Evolutionary conservation across 495 filamentous ascomycete genomes (phyloP).

Genomic region (Talaromyces wortmannii): DNA sequence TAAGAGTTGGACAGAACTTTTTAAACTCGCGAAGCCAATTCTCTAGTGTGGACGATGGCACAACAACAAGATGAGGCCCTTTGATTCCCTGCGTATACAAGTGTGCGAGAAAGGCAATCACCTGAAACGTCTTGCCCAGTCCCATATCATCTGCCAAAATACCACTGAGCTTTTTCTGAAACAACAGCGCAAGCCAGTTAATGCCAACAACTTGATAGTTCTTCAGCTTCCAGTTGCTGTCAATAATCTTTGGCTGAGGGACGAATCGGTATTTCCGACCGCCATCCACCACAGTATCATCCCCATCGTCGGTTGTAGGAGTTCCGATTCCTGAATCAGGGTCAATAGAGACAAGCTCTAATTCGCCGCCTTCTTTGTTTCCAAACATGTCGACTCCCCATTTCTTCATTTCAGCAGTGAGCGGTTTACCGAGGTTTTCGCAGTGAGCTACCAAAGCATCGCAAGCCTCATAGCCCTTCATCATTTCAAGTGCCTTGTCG

Average conservation of each 20-base stretch:
- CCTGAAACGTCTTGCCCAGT: conserved; percentile 93
- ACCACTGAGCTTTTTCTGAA: conserved; percentile 66
- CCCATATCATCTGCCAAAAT: conserved; percentile 99
- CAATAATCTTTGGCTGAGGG: conserved; percentile 69
- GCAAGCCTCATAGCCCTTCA: conserved; percentile 67
- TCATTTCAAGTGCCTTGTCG: conserved; percentile 65
- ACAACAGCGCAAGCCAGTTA: conserved; percentile 86
- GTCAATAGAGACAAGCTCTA: conserved; percentile 59
- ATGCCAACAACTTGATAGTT: conserved; percentile 91
- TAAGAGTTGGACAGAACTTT: conserved; percentile 71
- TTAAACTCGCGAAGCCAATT: conserved; percentile 93
- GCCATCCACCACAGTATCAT: conserved; percentile 29
- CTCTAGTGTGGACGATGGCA: conserved; percentile 86
- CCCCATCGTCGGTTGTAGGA: conserved; percentile 54
- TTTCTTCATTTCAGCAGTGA: conserved; percentile 61
- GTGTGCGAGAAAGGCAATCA: conserved; percentile 86
- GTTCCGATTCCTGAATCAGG: conserved; percentile 73
- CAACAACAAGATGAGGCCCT: conserved; percentile 82
- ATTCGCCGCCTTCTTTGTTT: conserved; percentile 50
- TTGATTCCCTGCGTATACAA: conserved; percentile 58
- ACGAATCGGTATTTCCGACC: conserved; percentile 44
- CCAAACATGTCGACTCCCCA: conserved; percentile 78
- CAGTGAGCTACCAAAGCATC: conserved; percentile 71
- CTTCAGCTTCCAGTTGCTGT: conserved; percentile 65
- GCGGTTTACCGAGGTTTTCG: conserved; percentile 58